phyloP scores from a whole-genome alignment of 2,329 filamentous ascomycete species.

The Dothistroma septosporum region DNA sequence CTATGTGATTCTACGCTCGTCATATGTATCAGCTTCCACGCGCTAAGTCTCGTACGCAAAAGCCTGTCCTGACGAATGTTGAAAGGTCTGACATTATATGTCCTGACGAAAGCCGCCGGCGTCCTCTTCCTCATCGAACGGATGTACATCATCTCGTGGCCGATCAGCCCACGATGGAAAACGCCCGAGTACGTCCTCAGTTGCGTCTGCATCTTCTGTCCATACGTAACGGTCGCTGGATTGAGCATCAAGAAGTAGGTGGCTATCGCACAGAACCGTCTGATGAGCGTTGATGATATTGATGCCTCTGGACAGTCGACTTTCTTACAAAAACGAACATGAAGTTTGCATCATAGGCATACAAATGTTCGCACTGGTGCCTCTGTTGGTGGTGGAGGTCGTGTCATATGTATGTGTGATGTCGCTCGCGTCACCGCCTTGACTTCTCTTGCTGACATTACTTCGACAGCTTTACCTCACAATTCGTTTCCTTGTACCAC shows the following conservation, averaged over 20 bases:
- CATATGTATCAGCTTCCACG: conserved; percentile 7
- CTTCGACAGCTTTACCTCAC: conserved; percentile 18
- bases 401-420: conserved; percentile 15
- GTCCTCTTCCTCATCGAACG: conserved; percentile 23
- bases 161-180: conserved; percentile 14
- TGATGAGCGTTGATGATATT: neutral
- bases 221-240: conserved; percentile 13
- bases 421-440: too few relatives aligned
- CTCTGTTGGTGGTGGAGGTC: conserved; percentile 18
- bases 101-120: conserved; percentile 14
- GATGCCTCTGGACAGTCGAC: conserved; percentile 5
- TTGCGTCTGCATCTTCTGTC: conserved; percentile 14
- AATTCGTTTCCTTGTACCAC: conserved; percentile 18
- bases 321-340: conserved; percentile 15
- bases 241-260: conserved; percentile 19
- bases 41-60: neutral
- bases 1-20: conserved; percentile 18
- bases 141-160: conserved; percentile 24
- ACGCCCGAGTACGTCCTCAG: conserved; percentile 19
- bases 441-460: too few relatives aligned
- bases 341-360: conserved; percentile 18
- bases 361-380: conserved; percentile 18
- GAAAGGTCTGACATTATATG: conserved; percentile 20
- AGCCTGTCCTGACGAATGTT: neutral
- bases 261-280: neutral